phyloP scores from a whole-genome alignment of 805 yeast genomes.

The Scheffersomyces spartinae region DNA sequence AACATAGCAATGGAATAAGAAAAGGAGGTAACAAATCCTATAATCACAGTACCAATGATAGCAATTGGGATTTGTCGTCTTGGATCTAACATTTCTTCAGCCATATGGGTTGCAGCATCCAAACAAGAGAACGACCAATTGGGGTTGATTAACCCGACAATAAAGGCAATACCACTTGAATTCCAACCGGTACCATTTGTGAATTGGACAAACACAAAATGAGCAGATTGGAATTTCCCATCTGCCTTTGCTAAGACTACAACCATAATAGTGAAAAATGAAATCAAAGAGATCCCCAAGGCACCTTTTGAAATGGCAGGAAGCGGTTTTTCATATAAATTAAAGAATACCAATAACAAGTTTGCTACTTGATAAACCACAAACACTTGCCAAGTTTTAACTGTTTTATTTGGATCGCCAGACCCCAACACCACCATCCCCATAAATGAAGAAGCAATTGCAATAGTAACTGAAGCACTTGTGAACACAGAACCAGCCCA shows the following conservation, averaged over 20 bases:
- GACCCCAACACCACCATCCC: conserved; percentile 38
- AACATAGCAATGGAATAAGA: conserved; percentile 30
- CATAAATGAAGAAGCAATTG: conserved; percentile 39
- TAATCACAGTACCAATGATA: conserved; percentile 27
- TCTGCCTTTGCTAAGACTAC: conserved; percentile 40
- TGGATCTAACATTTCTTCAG: conserved; percentile 28
- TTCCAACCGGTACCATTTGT: conserved; percentile 52
- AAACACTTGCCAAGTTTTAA: conserved; percentile 44
- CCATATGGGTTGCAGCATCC: conserved; percentile 30
- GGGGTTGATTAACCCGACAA: conserved; percentile 62
- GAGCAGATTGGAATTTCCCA: conserved; percentile 39
- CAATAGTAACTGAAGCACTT: conserved; percentile 45
- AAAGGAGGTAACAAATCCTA: conserved; percentile 27
- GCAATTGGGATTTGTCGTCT: conserved; percentile 28
- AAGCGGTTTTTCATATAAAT: conserved; percentile 38
- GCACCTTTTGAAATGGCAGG: conserved; percentile 41
- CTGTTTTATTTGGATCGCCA: conserved; percentile 21
- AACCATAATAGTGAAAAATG: conserved; percentile 43
- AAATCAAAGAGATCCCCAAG: conserved; percentile 38
- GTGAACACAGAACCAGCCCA: conserved; percentile 57
- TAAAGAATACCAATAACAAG: conserved; percentile 29
- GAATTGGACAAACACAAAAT: conserved; percentile 43
- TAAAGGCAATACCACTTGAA: conserved; percentile 46
- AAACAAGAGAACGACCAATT: conserved; percentile 45
- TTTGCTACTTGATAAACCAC: conserved; percentile 38